Base-by-base conservation (phyloP, 495 filamentous ascomycete genomes). In the Hyaloscypha variabilis region DNA sequence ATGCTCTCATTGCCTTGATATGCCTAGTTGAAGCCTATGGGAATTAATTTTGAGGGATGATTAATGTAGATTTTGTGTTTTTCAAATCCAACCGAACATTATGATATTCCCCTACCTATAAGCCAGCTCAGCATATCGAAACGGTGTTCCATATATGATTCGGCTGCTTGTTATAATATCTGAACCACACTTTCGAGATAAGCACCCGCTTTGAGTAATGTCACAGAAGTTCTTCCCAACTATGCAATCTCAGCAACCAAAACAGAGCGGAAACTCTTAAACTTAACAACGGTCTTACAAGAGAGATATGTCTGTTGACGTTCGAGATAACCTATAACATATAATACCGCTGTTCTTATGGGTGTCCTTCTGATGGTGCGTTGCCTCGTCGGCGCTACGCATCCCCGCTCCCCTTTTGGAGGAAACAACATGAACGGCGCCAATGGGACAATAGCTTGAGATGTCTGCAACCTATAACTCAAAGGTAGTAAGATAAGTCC, bases 41-140 rank as follows among this genome's bases (percentile, higher is more conserved):
- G 13, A 42, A 58, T 58, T 21, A 36, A 30, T 58, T 6, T 28
- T 60, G 8, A 39, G 57, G 34, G 24, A 60, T 17, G 13, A 13
- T 39, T 23, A 42, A 42, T 24, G 34, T 42, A 42, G 17, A 58
- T 5, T 34, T 34, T 58, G 36, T 31, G 56, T 6, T 58, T 58
- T 29, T 30, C 34, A 13, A 11, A 19, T 2, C 11, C 55, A 42
- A 23, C 51, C n/a, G 25, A 25, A 42, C 5, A 46, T 31, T 26
- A 60, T n/a, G 34, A 60, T 60, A 60, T 60, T 26, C 21, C 57
- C 57, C 31, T 60, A 39, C 34, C 57, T 25, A 60, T 60, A 60
- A 5, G 4, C 34, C 57, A 42, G 23, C 30, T 42, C 17, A 60
- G 31, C n/a, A 60, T 60, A 60, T 60, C 57, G 31, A 60, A 60